Evolutionary conservation across 2,329 filamentous ascomycete species (phyloP).

Genomic region (Lasiodiplodia sp.): DNA sequence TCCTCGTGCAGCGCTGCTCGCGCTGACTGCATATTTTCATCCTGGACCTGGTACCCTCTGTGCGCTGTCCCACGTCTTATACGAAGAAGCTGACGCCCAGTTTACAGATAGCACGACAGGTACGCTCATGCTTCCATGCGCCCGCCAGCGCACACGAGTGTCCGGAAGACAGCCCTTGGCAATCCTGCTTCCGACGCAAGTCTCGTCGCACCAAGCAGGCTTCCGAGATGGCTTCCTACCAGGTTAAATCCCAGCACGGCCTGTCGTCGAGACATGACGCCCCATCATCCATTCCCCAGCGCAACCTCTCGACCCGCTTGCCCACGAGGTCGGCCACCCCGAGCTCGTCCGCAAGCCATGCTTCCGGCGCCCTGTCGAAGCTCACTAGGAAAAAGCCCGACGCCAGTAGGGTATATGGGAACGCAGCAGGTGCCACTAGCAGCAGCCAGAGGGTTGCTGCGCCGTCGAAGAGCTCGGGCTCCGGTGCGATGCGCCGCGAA

Average conservation of each 20-base stretch:
- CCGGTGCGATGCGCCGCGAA: conserved; percentile 29
- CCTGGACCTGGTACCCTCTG: conserved; percentile 25
- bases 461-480: conserved; percentile 22
- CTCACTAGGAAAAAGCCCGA: conserved; percentile 38
- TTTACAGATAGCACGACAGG: conserved; percentile 29
- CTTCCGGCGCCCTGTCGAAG: conserved; percentile 31
- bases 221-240: conserved; percentile 48
- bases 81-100: conserved; percentile 13
- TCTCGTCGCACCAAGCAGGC: conserved; percentile 45
- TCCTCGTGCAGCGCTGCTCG: conserved; percentile 25
- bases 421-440: conserved; percentile 26
- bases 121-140: conserved; percentile 49
- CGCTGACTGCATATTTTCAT: conserved; percentile 29
- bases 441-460: conserved; percentile 27
- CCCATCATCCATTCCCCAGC: conserved; percentile 37
- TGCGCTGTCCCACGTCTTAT: conserved; percentile 28
- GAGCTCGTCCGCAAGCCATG: conserved; percentile 32
- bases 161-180: conserved; percentile 41
- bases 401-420: conserved; percentile 31
- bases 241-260: conserved; percentile 48
- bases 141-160: conserved; percentile 42
- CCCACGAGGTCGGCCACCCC: conserved; percentile 47
- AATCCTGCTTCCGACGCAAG: conserved; percentile 37
- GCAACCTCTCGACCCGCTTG: conserved; percentile 43
- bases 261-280: conserved; percentile 44